Evolutionary conservation across 495 filamentous ascomycete species (phyloP).

Genomic region (Astrothelium macrocarpum): DNA sequence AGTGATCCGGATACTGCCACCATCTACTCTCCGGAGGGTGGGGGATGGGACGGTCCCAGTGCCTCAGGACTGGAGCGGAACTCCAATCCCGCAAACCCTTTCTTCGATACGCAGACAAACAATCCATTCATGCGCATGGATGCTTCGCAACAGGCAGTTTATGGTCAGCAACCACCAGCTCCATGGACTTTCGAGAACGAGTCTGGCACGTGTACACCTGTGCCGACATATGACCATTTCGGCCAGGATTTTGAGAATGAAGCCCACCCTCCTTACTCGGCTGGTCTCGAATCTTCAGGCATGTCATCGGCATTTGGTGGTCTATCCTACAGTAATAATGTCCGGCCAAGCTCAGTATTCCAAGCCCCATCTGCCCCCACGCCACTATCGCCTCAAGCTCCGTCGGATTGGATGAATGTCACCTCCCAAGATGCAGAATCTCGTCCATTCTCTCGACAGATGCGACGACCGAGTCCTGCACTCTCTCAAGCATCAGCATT

Average conservation of each 20-base stretch:
- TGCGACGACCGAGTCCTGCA: constrained; percentile 61
- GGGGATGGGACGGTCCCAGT: constrained; percentile 2
- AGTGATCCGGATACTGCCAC: background rate
- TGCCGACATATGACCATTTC: constrained; percentile 24
- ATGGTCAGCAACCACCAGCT: background rate
- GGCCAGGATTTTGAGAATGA: constrained; percentile 29
- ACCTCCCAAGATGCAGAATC: constrained; percentile 41
- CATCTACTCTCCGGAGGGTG: constrained; percentile 3
- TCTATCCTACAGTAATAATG: constrained; percentile 20
- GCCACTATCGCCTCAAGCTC: constrained; percentile 52
- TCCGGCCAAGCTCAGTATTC: constrained; percentile 25
- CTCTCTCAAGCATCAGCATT: constrained; percentile 87
- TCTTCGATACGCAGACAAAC: background rate
- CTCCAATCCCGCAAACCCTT: background rate
- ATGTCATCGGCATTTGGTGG: constrained; percentile 31
- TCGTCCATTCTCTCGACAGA: constrained; percentile 59
- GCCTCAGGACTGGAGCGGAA: constrained; percentile 1
- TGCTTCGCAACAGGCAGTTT: constrained; percentile 1
- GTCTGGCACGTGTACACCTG: constrained; percentile 37
- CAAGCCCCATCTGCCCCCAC: constrained; percentile 34
- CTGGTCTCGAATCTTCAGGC: constrained; percentile 26
- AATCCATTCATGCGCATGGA: constrained; percentile 4
- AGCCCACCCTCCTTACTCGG: constrained; percentile 39
- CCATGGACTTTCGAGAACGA: constrained; percentile 28
- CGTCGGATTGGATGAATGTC: constrained; percentile 50